phyloP scores from a whole-genome alignment of 768 basidiomycete genomes.

The Lactarius psammicola region DNA sequence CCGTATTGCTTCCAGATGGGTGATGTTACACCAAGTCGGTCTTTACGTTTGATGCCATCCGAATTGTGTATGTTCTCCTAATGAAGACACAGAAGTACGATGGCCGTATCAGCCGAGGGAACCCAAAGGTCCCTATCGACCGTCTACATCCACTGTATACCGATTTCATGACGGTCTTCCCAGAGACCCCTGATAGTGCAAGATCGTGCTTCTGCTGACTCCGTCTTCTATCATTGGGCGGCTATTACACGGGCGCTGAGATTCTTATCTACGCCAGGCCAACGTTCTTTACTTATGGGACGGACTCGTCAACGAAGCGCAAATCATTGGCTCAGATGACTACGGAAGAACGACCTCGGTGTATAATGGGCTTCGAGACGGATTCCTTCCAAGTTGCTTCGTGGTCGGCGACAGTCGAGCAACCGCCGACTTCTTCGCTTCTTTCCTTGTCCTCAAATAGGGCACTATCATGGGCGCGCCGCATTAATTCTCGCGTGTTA shows the following conservation, averaged over 20 bases:
- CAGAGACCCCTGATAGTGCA: slow-evolving; percentile 16
- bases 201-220: background rate
- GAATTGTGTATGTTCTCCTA: background rate
- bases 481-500: background rate
- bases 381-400: background rate
- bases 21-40: background rate
- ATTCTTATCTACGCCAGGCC: background rate
- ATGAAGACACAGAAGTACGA: background rate
- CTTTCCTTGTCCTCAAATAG: background rate
- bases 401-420: background rate
- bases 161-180: background rate
- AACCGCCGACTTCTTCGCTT: background rate
- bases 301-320: background rate
- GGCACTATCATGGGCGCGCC: background rate
- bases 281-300: background rate
- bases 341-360: background rate
- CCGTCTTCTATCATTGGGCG: background rate
- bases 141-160: too few relatives aligned
- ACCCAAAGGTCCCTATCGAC: background rate
- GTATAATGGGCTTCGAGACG: background rate
- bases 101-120: background rate
- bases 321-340: background rate
- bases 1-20: background rate
- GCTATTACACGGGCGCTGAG: background rate
- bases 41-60: background rate